phyloP scores from a whole-genome alignment of 805 yeast species.

The Barnettozyma vustinii region DNA sequence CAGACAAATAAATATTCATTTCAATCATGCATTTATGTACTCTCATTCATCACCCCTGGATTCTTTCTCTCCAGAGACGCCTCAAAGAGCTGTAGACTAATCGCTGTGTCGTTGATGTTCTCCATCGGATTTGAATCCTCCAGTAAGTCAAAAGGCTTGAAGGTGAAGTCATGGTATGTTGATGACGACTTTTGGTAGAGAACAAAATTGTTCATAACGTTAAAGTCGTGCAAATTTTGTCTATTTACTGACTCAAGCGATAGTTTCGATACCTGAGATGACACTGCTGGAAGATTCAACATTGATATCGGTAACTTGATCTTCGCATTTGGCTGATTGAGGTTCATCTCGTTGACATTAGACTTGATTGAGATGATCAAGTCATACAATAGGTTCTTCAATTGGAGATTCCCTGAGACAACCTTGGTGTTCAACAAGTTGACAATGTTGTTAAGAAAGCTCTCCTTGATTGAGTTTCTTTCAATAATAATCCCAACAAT shows the following conservation, averaged over 20 bases:
- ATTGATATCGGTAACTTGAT: constrained; percentile 25
- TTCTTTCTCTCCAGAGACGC: constrained; percentile 43
- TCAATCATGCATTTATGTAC: neutral
- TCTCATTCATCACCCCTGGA: constrained; percentile 25
- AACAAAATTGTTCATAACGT: constrained; percentile 18
- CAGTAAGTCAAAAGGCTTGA: constrained; percentile 50
- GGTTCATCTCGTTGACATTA: constrained; percentile 23
- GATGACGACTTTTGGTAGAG: constrained; percentile 25
- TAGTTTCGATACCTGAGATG: constrained; percentile 7
- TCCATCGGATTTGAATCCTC: constrained; percentile 49
- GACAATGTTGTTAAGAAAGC: constrained; percentile 43
- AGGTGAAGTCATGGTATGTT: constrained; percentile 31
- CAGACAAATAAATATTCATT: neutral
- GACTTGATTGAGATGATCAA: constrained; percentile 48
- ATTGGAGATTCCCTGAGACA: constrained; percentile 40
- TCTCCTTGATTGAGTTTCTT: constrained; percentile 38
- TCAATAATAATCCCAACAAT: constrained; percentile 42
- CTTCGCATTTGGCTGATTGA: constrained; percentile 21
- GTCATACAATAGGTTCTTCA: constrained; percentile 55
- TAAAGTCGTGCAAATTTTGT: constrained; percentile 21
- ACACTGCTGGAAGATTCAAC: constrained; percentile 19
- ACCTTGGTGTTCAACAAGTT: constrained; percentile 39
- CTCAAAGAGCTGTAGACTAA: constrained; percentile 50
- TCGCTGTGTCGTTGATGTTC: constrained; percentile 46
- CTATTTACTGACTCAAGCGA: neutral